Percentiles rank a stretch among this genome's conserved stretches.
Evolutionary conservation across 495 filamentous ascomycete species (phyloP).

Genomic region (Lasiosphaeris hirsuta): DNA sequence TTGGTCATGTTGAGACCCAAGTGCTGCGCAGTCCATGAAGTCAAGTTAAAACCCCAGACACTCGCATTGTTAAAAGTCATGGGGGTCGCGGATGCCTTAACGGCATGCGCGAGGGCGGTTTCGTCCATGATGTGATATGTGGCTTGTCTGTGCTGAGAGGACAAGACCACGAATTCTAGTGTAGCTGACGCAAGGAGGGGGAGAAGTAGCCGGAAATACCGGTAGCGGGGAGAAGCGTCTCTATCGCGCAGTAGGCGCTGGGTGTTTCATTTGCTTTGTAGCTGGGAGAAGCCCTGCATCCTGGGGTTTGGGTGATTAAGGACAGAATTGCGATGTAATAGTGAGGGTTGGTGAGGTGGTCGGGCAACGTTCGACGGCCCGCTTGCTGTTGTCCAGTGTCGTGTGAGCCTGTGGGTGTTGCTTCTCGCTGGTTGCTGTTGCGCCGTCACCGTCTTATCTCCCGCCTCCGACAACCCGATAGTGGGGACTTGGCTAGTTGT

Average conservation of each 20-base stretch:
- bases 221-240: background rate
- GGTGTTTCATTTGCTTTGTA: conserved; percentile 1
- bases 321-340: too few species aligned
- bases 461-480: too few species aligned
- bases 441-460: too few species aligned
- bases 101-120: conserved; percentile 7
- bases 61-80: conserved; percentile 35
- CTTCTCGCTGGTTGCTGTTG: too few species aligned
- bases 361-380: too few species aligned
- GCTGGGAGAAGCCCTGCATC: background rate
- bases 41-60: conserved; percentile 44
- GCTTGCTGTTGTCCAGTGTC: too few species aligned
- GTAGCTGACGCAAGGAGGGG: background rate
- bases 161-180: too few species aligned
- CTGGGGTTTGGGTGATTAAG: too few species aligned
- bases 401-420: too few species aligned
- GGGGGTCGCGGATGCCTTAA: conserved; percentile 13
- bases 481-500: background rate
- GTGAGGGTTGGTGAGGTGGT: too few species aligned
- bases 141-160: background rate
- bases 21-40: conserved; percentile 43
- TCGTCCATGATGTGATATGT: conserved; percentile 1
- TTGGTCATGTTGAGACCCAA: conserved; percentile 38
- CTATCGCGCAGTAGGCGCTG: background rate
- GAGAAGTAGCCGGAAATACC: background rate